Evolutionary conservation across 2,329 filamentous ascomycete species (phyloP), one percentile per base, ranked within the genome.

Genomic region (Beauveria brongniartii): DNA sequence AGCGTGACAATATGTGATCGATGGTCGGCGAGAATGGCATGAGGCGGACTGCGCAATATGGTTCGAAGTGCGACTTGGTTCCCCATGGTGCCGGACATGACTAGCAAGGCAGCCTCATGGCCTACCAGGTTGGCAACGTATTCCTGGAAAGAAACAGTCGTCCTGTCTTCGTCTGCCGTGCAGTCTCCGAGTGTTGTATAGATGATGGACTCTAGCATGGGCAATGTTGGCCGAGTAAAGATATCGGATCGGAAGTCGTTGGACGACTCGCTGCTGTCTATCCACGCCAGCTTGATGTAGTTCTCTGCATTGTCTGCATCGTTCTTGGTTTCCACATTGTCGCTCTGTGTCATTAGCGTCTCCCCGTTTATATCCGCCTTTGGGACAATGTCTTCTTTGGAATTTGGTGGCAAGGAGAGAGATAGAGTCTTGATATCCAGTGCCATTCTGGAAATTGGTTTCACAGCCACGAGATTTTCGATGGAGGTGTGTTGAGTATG

Each of bases 1-100:
- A 80, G 87, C 58, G 85, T 80, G 63, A 89, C 77, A 63, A 96
- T 88, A 72, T 96, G 92, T 2, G 84, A 82, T 26, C 90, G 82
- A 64, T 85, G 77, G 71, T 96, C 91, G 67, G 87, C 88, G 9
- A 94, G 77, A 16, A 95, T 81, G 18, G 82, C 81, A 70, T 93
- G 85, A 0, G 91, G 91, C 7, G 91, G 90, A 61, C 87, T 85
- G 1, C 76, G 79, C 16, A 95, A 78, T 63, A 92, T 87, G 1
- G 88, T 79, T 50, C 90, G 84, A 48, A 94, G 80, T 0, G 86
- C 86, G 43, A 95, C 78, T 71, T 94, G 90, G 74, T 95, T 95
- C 46, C 89, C 90, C 90, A 94, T 93, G 3, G 90, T 94, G 10
- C 91, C 91, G 0, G 88, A 91, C 64, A 92, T 79, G 61, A 94